Evolutionary conservation across 2,329 filamentous ascomycete genomes (phyloP).

Genomic region (Sclerotinia sclerotiorum): DNA sequence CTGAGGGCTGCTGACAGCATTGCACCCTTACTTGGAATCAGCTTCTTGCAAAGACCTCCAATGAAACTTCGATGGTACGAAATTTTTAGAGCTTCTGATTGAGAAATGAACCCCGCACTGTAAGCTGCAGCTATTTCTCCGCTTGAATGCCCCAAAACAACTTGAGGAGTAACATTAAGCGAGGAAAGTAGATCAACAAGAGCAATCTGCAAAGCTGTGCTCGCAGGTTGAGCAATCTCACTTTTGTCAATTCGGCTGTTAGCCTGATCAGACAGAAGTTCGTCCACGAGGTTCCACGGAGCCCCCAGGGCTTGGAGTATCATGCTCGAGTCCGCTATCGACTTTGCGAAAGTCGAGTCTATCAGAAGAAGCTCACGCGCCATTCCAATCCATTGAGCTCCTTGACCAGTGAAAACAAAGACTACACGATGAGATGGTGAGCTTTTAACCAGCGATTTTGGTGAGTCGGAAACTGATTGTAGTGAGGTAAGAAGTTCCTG

Average conservation of each 20-base stretch:
- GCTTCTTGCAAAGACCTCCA: slow-evolving; percentile 21
- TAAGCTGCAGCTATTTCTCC: slow-evolving; percentile 45
- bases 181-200: slow-evolving; percentile 34
- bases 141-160: slow-evolving; percentile 38
- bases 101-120: slow-evolving; percentile 33
- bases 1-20: slow-evolving; percentile 54
- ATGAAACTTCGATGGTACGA: slow-evolving; percentile 33
- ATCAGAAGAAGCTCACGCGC: slow-evolving; percentile 28
- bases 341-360: slow-evolving; percentile 4
- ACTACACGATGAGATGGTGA: slow-evolving; percentile 22
- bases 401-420: slow-evolving; percentile 37
- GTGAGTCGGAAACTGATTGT: neutral
- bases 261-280: slow-evolving; percentile 41
- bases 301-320: slow-evolving; percentile 3
- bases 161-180: slow-evolving; percentile 29
- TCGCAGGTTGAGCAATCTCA: slow-evolving; percentile 31
- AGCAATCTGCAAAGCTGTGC: slow-evolving; percentile 37
- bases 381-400: slow-evolving; percentile 39
- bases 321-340: slow-evolving; percentile 1
- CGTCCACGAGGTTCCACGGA: slow-evolving; percentile 30
- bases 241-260: slow-evolving; percentile 29
- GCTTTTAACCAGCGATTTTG: neutral
- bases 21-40: slow-evolving; percentile 42
- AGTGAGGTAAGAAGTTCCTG: neutral
- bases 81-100: slow-evolving; percentile 28